phyloP scores from a whole-genome alignment of 345 rosid genomes.

The Heritiera littoralis region DNA sequence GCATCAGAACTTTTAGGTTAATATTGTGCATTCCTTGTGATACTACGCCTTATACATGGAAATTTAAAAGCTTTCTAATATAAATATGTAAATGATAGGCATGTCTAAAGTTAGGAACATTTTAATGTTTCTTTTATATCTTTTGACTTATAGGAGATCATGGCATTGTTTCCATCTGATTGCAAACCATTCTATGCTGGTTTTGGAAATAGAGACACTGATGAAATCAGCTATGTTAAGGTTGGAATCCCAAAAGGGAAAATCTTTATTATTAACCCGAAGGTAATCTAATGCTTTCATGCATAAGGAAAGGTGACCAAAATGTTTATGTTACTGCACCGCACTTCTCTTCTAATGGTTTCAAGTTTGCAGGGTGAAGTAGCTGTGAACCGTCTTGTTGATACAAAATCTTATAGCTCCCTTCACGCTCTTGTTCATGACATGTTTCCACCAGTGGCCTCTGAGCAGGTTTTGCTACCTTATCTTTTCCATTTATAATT shows the following conservation, averaged over 20 bases:
- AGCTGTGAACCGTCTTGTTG: slow-evolving; percentile 71
- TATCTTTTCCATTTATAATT: slow-evolving; percentile 7
- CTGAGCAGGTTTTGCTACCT: slow-evolving; percentile 60
- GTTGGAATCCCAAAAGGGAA: slow-evolving; percentile 97
- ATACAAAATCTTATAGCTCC: slow-evolving; percentile 77
- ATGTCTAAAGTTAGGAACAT: neutral
- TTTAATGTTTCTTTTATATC: neutral
- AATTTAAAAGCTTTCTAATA: slow-evolving; percentile 3
- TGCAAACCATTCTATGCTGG: slow-evolving; percentile 98
- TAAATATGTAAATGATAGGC: neutral
- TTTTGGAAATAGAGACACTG: slow-evolving; percentile 96
- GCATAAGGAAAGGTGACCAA: neutral
- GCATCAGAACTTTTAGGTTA: neutral
- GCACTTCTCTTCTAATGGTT: slow-evolving; percentile 22
- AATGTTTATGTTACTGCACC: neutral
- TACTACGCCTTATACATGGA: neutral
- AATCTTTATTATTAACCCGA: slow-evolving; percentile 90
- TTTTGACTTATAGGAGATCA: slow-evolving; percentile 63
- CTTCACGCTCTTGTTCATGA: slow-evolving; percentile 81
- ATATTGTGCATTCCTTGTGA: neutral
- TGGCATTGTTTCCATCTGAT: slow-evolving; percentile 80
- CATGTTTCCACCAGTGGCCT: slow-evolving; percentile 73
- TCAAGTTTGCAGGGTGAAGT: slow-evolving; percentile 77
- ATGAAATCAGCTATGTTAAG: slow-evolving; percentile 93
- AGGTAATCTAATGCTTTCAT: slow-evolving; percentile 45